phyloP scores from a whole-genome alignment of 495 filamentous ascomycete genomes.

The Xylaria castorea region DNA sequence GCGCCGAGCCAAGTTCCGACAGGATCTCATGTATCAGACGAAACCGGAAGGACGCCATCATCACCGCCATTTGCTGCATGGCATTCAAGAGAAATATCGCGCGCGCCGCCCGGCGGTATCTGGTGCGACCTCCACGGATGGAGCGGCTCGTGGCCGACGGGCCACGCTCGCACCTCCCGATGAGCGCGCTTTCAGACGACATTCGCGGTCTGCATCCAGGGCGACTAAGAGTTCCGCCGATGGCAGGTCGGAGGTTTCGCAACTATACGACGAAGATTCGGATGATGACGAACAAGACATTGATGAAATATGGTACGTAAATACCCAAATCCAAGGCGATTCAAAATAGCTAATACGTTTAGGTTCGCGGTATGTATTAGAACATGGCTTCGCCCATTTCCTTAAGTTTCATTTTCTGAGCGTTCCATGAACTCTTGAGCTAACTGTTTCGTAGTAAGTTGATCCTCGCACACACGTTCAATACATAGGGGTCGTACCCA shows the following conservation, averaged over 20 bases:
- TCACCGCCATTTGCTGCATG: constrained; percentile 42
- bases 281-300: constrained; percentile 77
- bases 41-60: constrained; percentile 44
- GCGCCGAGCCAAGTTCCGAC: constrained; percentile 71
- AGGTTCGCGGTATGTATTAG: constrained; percentile 58
- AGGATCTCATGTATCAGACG: constrained; percentile 73
- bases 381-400: background rate
- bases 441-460: constrained; percentile 29
- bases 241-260: constrained; percentile 18
- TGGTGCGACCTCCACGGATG: background rate
- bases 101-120: constrained; percentile 24
- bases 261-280: constrained; percentile 50
- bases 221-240: constrained; percentile 30
- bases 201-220: constrained; percentile 38
- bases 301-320: constrained; percentile 71
- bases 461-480: background rate
- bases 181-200: constrained; percentile 37
- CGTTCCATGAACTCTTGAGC: background rate
- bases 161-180: constrained; percentile 33
- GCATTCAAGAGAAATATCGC: constrained; percentile 48
- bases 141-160: constrained; percentile 33
- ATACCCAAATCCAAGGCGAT: background rate
- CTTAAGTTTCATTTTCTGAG: background rate
- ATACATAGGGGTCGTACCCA: background rate
- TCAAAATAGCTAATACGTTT: background rate